phyloP scores from a whole-genome alignment of 805 yeast genomes.

The Torulaspora delbrueckii region DNA sequence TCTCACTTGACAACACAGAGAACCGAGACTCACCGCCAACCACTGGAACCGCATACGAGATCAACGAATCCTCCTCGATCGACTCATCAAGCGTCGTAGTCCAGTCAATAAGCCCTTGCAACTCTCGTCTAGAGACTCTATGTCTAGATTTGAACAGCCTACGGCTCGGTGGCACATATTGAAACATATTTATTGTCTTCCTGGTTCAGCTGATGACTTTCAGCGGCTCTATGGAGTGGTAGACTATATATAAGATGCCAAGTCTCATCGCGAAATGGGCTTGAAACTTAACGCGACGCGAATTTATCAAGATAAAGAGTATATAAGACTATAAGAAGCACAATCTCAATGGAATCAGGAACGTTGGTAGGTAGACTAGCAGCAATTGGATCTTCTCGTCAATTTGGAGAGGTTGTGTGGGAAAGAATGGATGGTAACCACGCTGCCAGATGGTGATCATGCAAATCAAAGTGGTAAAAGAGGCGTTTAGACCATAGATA shows the following conservation, averaged over 20 bases:
- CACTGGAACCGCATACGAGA: slow-evolving; percentile 18
- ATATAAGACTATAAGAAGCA: slow-evolving; percentile 3
- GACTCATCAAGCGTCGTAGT: slow-evolving; percentile 13
- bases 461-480: slow-evolving; percentile 73
- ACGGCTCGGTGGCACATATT: slow-evolving; percentile 18
- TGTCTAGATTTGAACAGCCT: slow-evolving; percentile 18
- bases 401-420: slow-evolving; percentile 12
- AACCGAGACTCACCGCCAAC: slow-evolving; percentile 4
- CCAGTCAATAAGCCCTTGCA: slow-evolving; percentile 15
- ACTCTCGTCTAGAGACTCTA: slow-evolving; percentile 14
- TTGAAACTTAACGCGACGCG: slow-evolving; percentile 1
- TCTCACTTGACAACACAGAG: slow-evolving; percentile 7
- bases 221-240: neutral
- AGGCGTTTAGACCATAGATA: slow-evolving; percentile 78
- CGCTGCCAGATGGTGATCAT: slow-evolving; percentile 42
- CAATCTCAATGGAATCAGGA: slow-evolving; percentile 29
- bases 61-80: slow-evolving; percentile 13
- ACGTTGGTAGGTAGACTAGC: slow-evolving; percentile 31
- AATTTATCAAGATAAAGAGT: neutral
- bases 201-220: neutral
- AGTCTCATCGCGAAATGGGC: neutral
- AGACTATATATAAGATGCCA: neutral
- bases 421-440: slow-evolving; percentile 26
- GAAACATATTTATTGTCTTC: slow-evolving; percentile 1
- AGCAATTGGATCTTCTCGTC: slow-evolving; percentile 22